Evolutionary conservation across 2,329 filamentous ascomycete species (phyloP).

Genomic region (Purpureocillium takamizusanense): DNA sequence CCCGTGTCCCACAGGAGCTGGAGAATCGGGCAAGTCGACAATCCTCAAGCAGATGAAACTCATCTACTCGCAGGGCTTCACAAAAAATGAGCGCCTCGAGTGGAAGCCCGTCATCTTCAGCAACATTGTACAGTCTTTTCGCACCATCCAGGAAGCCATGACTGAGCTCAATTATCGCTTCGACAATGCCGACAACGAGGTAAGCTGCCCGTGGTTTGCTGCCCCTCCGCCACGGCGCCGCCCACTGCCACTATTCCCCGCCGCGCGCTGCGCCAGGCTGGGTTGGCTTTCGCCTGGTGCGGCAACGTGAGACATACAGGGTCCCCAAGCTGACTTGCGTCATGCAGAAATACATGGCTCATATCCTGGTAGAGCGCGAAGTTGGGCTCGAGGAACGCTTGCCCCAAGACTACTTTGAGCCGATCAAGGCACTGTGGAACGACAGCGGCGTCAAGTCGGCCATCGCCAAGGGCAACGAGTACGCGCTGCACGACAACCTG

Average conservation of each 20-base stretch:
- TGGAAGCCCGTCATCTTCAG: constrained; percentile 94
- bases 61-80: constrained; percentile 90
- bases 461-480: constrained; percentile 93
- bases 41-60: constrained; percentile 59
- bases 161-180: constrained; percentile 73
- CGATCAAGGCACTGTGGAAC: constrained; percentile 76
- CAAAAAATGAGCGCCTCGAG: constrained; percentile 79
- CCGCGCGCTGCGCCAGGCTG: too few relatives aligned
- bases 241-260: too few relatives aligned
- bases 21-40: constrained; percentile 8
- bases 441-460: constrained; percentile 77
- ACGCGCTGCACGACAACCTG: constrained; percentile 90
- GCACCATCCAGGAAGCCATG: constrained; percentile 87
- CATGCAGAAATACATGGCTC: constrained; percentile 62
- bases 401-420: constrained; percentile 66
- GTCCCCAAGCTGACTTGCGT: constrained; percentile 26
- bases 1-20: constrained; percentile 1
- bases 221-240: background rate
- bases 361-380: constrained; percentile 72
- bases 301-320: constrained; percentile 10
- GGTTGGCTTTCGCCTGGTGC: too few relatives aligned
- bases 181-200: constrained; percentile 69
- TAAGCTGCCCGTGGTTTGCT: constrained; percentile 34
- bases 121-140: constrained; percentile 88
- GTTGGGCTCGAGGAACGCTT: constrained; percentile 75